These are phyloP conservation scores for Astrothelium subdiscretum DNA, from an alignment of 495 filamentous ascomycete species.

Conservation along the genomic window DNA sequence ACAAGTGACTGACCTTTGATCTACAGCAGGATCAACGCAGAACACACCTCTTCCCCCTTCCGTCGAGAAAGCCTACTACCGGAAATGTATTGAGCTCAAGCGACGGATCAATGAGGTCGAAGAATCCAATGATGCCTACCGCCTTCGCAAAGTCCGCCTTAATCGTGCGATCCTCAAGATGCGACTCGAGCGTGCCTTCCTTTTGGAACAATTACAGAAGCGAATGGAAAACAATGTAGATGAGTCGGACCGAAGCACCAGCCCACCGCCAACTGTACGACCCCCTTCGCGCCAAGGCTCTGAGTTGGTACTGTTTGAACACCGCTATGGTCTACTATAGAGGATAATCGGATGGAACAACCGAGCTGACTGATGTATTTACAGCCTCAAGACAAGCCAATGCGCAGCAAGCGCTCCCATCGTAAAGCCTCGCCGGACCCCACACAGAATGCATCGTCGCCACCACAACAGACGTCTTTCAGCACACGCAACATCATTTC, in stretches of 20 bases:
- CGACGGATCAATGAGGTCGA: constrained; percentile 84
- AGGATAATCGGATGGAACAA: no score
- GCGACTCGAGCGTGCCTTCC: constrained; percentile 78
- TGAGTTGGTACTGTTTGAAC: neutral
- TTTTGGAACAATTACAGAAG: constrained; percentile 77
- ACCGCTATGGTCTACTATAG: neutral
- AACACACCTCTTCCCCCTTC: constrained; percentile 66
- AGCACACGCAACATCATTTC: constrained; percentile 11
- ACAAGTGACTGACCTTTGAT: neutral
- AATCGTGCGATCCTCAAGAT: constrained; percentile 78
- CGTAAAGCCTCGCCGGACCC: constrained; percentile 16
- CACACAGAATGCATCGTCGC: constrained; percentile 3
- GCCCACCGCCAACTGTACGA: constrained; percentile 49
- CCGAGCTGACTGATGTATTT: constrained; percentile 6
- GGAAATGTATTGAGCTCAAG: constrained; percentile 93
- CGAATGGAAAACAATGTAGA: constrained; percentile 72
- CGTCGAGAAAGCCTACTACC: constrained; percentile 89
- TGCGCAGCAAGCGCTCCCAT: constrained; percentile 72
- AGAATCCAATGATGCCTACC: constrained; percentile 68
- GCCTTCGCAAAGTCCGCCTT: constrained; percentile 66
- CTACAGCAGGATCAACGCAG: constrained; percentile 1
- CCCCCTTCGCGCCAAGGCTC: neutral
- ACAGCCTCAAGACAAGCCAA: constrained; percentile 81
- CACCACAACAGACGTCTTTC: constrained; percentile 8
- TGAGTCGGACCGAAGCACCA: constrained; percentile 61